These are phyloP conservation scores for Protea cynaroides DNA, from an alignment of 164 flowering plant genomes.

Conservation along the genomic window DNA sequence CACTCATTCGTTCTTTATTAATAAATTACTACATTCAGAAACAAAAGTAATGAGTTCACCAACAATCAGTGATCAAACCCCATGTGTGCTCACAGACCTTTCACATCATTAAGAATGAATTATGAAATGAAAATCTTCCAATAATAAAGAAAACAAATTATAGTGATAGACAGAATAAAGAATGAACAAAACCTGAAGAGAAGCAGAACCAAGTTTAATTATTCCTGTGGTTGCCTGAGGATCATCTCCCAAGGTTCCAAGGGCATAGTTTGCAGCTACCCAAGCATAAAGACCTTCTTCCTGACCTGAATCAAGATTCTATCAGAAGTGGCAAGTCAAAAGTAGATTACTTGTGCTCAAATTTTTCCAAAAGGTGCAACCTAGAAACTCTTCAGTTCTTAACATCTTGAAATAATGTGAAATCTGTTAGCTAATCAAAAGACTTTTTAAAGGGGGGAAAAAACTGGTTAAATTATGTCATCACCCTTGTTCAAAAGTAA, in stretches of 20 bases:
- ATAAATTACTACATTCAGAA: no score
- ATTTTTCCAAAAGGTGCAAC: background rate
- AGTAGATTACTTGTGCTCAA: background rate
- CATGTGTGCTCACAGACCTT: no score
- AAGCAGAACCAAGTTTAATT: slow-evolving; percentile 47
- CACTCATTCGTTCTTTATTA: no score
- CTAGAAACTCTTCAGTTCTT: no score
- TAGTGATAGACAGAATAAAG: slow-evolving; percentile 2
- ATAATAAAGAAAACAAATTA: background rate
- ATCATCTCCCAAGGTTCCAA: slow-evolving; percentile 45
- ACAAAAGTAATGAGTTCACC: no score
- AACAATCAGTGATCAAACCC: no score
- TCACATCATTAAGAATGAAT: no score
- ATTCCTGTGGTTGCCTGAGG: slow-evolving; percentile 48
- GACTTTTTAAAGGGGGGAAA: no score
- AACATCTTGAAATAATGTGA: background rate
- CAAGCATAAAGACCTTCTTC: slow-evolving; percentile 50
- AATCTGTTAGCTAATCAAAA: no score
- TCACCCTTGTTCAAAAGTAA: no score
- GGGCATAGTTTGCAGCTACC: slow-evolving; percentile 58
- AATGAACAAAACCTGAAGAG: slow-evolving; percentile 40
- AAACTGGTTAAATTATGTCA: no score
- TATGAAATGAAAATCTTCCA: background rate
- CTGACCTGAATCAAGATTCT: slow-evolving; percentile 26
- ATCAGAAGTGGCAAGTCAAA: background rate